Percentiles rank a stretch among this genome's conserved stretches.
Evolutionary conservation across 75 land plant genomes (phyloP).

Genomic region (Cunninghamia lanceolata): DNA sequence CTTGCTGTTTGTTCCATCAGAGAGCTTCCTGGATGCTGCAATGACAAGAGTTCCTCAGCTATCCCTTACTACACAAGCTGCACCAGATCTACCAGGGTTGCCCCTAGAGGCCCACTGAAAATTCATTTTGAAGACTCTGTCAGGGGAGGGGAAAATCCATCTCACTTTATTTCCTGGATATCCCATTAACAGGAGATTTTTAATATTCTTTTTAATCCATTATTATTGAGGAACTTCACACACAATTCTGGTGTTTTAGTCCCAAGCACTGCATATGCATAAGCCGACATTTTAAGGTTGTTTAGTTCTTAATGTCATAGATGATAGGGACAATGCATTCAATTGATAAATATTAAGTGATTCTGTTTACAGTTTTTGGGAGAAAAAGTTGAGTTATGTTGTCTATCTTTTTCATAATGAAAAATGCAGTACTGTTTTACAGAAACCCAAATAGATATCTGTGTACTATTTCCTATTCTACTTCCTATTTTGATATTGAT

Average conservation of each 20-base stretch:
- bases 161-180: too few relatives aligned
- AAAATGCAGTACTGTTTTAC: background rate
- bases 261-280: background rate
- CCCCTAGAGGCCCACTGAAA: too few relatives aligned
- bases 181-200: too few relatives aligned
- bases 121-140: too few relatives aligned
- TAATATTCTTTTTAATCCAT: background rate
- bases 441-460: background rate
- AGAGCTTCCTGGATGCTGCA: too few relatives aligned
- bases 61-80: too few relatives aligned
- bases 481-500: background rate
- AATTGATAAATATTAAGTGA: background rate
- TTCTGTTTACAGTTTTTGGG: background rate
- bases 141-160: too few relatives aligned
- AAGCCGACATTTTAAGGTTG: background rate
- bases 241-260: background rate
- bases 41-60: too few relatives aligned
- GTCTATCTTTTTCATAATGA: too few relatives aligned
- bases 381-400: background rate
- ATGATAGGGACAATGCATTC: background rate
- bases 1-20: too few relatives aligned
- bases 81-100: too few relatives aligned
- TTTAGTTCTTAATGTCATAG: background rate
- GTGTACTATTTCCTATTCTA: background rate
- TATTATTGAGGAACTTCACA: background rate